These are phyloP conservation scores for Dalbergia oliveri DNA, from an alignment of 306 rosid species.

Conservation along the genomic window DNA sequence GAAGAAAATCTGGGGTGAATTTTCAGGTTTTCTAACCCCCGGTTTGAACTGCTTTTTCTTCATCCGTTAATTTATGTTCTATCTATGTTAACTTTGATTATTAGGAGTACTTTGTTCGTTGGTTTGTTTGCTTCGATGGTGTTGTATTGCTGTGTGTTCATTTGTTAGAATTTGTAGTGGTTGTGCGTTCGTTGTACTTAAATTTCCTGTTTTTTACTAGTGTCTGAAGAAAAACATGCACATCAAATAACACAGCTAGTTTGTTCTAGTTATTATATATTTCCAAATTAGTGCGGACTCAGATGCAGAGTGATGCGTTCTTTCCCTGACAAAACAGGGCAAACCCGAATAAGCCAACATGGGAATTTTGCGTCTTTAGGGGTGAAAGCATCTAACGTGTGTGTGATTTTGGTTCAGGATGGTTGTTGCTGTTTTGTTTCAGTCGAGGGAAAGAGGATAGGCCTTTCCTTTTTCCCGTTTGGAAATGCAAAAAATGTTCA, in stretches of 20 bases:
- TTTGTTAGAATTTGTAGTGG: constrained; percentile 42
- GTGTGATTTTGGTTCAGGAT: constrained; percentile 35
- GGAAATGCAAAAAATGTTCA: constrained; percentile 45
- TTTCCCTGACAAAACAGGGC: constrained; percentile 35
- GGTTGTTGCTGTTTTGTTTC: constrained; percentile 42
- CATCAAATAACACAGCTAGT: constrained; percentile 33
- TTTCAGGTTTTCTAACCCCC: constrained; percentile 62
- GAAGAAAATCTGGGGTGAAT: constrained; percentile 61
- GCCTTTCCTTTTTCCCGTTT: constrained; percentile 35
- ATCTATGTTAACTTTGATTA: constrained; percentile 47
- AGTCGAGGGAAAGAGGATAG: constrained; percentile 43
- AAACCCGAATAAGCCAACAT: constrained; percentile 41
- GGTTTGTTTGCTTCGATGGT: constrained; percentile 35
- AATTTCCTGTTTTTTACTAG: constrained; percentile 46
- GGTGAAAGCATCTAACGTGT: constrained; percentile 19
- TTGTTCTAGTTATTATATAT: constrained; percentile 39
- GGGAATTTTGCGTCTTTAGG: constrained; percentile 29
- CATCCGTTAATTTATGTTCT: constrained; percentile 39
- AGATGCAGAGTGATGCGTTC: constrained; percentile 13
- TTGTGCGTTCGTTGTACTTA: constrained; percentile 38
- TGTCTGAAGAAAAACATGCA: constrained; percentile 28
- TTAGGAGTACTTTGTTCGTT: constrained; percentile 43
- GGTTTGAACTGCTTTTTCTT: constrained; percentile 51
- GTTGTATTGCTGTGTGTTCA: constrained; percentile 48
- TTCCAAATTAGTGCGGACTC: constrained; percentile 50